Evolutionary conservation across 2,329 filamentous ascomycete genomes (phyloP).

Genomic region (Ampelomyces quisqualis): DNA sequence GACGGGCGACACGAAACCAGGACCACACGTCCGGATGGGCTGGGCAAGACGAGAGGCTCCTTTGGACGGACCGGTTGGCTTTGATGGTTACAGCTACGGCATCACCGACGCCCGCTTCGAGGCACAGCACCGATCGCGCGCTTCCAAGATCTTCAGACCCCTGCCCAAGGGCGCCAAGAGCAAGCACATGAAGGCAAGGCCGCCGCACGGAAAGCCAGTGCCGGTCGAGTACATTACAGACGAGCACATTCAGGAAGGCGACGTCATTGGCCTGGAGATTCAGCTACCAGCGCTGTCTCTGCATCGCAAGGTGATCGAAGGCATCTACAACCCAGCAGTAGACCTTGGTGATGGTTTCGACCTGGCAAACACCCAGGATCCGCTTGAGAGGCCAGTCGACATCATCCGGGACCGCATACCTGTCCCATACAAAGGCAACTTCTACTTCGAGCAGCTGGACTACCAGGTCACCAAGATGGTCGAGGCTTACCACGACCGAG

Average conservation of each 20-base stretch:
- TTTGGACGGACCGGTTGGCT: conserved; percentile 79
- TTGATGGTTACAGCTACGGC: conserved; percentile 91
- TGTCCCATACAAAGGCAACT: conserved; percentile 88
- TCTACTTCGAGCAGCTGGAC: conserved; percentile 91
- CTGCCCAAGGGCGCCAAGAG: conserved; percentile 43
- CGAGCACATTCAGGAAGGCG: conserved; percentile 80
- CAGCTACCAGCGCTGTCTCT: conserved; percentile 80
- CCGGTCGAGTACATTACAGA: conserved; percentile 57
- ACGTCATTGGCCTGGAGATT: conserved; percentile 92
- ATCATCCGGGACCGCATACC: conserved; percentile 94
- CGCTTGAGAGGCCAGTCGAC: conserved; percentile 63
- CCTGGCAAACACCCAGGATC: conserved; percentile 41
- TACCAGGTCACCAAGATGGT: conserved; percentile 86
- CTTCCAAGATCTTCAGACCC: conserved; percentile 72
- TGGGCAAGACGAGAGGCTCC: conserved; percentile 81
- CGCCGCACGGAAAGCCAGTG: conserved; percentile 37
- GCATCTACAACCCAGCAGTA: conserved; percentile 82
- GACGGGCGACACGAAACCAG: conserved; percentile 50
- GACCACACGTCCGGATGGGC: conserved; percentile 72
- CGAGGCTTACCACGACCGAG: conserved; percentile 61
- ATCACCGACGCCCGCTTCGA: conserved; percentile 87
- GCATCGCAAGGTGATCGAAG: conserved; percentile 84
- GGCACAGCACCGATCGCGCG: conserved; percentile 88
- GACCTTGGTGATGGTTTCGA: conserved; percentile 65
- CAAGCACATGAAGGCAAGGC: conserved; percentile 44